Evolutionary conservation across 495 filamentous ascomycete genomes (phyloP), one percentile per base, ranked within the genome.

Genomic region (Penicillium riverlandense): DNA sequence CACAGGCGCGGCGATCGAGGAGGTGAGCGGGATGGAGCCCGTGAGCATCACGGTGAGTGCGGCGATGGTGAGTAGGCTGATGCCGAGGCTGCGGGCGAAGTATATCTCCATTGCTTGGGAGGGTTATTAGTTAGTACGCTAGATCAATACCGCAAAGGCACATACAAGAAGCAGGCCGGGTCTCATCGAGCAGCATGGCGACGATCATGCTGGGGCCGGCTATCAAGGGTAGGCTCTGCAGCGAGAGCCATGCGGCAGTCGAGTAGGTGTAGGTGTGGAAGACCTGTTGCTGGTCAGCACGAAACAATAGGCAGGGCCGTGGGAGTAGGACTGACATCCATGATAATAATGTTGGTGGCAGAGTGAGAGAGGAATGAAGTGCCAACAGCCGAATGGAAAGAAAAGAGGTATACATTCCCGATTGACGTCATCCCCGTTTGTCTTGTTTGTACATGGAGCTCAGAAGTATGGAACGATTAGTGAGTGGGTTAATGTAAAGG

Each of bases 21-120:
- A 71, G 2, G 74, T 77, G 12, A 94, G 62, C 0, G 88, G 89
- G n/a, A 95, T 72, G 6, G 77, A 76, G 42, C 88, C 89, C 0
- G 85, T 84, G 2, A 91, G 66, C 43, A 90, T 74, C 30, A 89
- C 63, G 6, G 74, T 75, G 30, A 91, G 60, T 9, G 78, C 49
- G 32, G 79, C 82, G 13, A 95, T 63, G 27, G 83, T 70, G 13
- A 95, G 53, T 27, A 88, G 66, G 14, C 78, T 59, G 31, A 94
- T 58, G 35, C 86, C 86, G 0, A 88, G 66, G 16, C 73, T 76
- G 28, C 86, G 83, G 33, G 80, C 77, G 54, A 90, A 77, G 67
- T 94, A 94, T 9, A 73, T 56, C 61, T 90, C 86, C n/a, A 88
- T 69, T 11, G 61, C 82, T 80, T 45, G 31, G 15, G 37, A 11